A percentile compares a stretch with the other conserved stretches of the same genome.
These are phyloP conservation scores for Cyclocybe cylindracea DNA, from an alignment of 768 basidiomycete genomes.

Conservation along the genomic window DNA sequence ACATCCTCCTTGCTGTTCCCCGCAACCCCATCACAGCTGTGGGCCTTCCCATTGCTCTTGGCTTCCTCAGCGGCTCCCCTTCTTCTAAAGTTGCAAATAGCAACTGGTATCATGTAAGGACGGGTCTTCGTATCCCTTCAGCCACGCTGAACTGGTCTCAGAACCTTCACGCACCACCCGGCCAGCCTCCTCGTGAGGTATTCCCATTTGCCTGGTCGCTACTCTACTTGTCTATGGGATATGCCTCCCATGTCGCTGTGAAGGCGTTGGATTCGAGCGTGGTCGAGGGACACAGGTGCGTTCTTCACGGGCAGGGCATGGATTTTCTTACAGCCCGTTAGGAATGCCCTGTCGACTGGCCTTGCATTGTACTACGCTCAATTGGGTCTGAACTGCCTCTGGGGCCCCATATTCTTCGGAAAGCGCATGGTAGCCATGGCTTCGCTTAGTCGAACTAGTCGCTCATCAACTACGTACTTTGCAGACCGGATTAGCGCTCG, in stretches of 20 bases:
- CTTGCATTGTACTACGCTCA: constrained; percentile 64
- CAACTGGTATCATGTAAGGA: constrained; percentile 60
- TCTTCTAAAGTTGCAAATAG: constrained; percentile 48
- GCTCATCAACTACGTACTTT: not conserved
- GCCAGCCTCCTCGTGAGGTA: constrained; percentile 48
- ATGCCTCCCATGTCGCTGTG: constrained; percentile 63
- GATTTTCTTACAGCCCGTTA: constrained; percentile 13
- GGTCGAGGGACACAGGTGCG: constrained; percentile 43
- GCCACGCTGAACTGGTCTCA: constrained; percentile 16
- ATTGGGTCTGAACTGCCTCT: constrained; percentile 56
- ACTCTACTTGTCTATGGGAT: constrained; percentile 62
- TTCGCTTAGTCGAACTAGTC: not conserved
- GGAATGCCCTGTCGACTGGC: constrained; percentile 43
- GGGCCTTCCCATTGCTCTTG: constrained; percentile 58
- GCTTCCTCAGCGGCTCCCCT: constrained; percentile 50
- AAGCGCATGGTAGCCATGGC: constrained; percentile 37
- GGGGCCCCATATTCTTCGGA: constrained; percentile 69
- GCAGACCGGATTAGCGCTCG: constrained; percentile 54
- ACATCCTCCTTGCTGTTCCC: constrained; percentile 52
- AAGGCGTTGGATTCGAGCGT: constrained; percentile 49
- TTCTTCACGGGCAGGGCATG: not conserved
- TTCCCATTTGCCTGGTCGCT: constrained; percentile 64
- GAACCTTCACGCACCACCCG: constrained; percentile 52
- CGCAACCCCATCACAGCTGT: constrained; percentile 59
- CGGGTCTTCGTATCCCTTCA: not conserved